Conservation (phyloP, 192 early-diverging fungal species). For the Chytriomyces sp. region DNA sequence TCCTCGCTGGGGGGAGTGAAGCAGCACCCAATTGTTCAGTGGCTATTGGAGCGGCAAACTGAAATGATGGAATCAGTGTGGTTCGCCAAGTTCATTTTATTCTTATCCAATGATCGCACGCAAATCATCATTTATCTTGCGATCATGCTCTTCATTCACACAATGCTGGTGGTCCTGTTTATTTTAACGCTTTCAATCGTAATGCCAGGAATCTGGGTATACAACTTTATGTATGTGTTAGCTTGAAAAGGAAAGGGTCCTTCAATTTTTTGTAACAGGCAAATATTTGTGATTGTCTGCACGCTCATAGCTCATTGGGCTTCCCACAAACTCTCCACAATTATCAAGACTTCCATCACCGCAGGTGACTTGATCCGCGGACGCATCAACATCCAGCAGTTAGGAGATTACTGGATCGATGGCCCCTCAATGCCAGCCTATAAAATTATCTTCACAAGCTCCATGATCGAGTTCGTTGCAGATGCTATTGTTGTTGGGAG, state of each 20-base stretch:
- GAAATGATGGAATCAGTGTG: background rate
- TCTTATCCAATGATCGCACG: constrained; percentile 3
- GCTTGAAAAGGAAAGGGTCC: no score
- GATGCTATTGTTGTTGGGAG: constrained; percentile 7
- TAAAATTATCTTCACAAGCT: background rate
- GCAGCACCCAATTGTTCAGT: constrained; percentile 11
- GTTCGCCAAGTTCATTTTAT: background rate
- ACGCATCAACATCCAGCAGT: background rate
- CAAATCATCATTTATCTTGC: background rate
- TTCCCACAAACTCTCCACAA: background rate
- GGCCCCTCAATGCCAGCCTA: constrained; percentile 8
- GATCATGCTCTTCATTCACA: constrained; percentile 10
- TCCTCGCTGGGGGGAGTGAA: background rate
- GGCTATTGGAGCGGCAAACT: constrained; percentile 3
- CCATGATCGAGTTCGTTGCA: background rate
- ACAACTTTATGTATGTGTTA: constrained; percentile 32
- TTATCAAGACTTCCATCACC: background rate
- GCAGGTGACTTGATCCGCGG: constrained; percentile 14
- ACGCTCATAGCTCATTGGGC: constrained; percentile 5
- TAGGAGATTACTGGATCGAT: constrained; percentile 9
- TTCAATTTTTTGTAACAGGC: no score
- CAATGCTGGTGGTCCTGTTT: background rate
- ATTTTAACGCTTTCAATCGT: background rate
- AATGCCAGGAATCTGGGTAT: constrained; percentile 23
- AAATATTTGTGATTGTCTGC: constrained; percentile 10